A percentile compares a stretch with the other conserved stretches of the same genome.
phyloP scores from a whole-genome alignment of 2,329 filamentous ascomycete genomes.

The Penicillium occitanis region DNA sequence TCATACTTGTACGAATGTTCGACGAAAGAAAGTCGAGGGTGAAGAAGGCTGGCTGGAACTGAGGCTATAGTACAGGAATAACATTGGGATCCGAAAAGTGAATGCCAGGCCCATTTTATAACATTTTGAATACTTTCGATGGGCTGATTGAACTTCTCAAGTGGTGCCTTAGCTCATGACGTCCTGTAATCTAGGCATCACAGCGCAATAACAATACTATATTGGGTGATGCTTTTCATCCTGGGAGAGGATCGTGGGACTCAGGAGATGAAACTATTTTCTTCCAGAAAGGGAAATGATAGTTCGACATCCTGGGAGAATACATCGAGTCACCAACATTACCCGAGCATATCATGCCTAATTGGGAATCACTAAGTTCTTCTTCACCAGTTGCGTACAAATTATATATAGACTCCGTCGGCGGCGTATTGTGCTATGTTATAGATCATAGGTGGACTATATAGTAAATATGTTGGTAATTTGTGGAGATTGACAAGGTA shows the following conservation, averaged over 20 bases:
- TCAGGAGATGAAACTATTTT: neutral
- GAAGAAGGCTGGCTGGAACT: neutral
- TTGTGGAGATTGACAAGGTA: neutral
- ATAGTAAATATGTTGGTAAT: neutral
- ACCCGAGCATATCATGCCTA: neutral
- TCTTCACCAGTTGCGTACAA: neutral
- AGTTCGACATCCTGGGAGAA: neutral
- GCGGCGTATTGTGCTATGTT: too few species aligned
- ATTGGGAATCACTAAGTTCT: neutral
- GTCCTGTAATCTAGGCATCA: neutral
- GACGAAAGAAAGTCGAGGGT: neutral
- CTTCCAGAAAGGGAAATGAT: neutral
- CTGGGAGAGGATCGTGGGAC: neutral
- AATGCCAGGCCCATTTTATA: neutral
- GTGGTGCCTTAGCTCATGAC: neutral
- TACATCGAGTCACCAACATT: too few species aligned
- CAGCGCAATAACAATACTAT: neutral
- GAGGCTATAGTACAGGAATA: neutral
- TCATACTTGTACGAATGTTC: neutral
- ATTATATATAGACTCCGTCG: neutral
- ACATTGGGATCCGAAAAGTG: neutral
- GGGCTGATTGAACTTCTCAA: neutral
- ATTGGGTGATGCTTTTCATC: neutral
- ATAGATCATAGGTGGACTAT: too few species aligned
- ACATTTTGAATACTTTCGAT: neutral